A percentile compares a stretch with the other conserved stretches of the same genome.
Evolutionary conservation across 2,329 filamentous ascomycete genomes (phyloP).

Genomic region (Cephalotrichum gorgonifer): DNA sequence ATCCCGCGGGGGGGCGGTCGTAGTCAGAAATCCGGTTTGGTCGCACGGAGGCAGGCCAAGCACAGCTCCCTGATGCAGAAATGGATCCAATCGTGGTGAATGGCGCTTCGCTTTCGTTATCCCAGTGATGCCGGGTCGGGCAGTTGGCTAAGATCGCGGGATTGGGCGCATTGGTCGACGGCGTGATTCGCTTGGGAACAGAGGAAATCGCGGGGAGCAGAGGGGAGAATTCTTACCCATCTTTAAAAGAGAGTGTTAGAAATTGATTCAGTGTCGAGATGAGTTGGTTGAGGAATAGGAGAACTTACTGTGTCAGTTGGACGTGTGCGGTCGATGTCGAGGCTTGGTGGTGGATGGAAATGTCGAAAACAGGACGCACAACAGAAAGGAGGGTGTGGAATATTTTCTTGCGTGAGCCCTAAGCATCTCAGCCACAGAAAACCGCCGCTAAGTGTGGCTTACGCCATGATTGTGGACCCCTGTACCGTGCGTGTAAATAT

Average conservation of each 20-base stretch:
- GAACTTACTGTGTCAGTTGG: constrained; percentile 40
- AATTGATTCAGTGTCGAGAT: constrained; percentile 8
- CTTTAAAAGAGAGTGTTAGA: constrained; percentile 34
- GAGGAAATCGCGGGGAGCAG: constrained; percentile 6
- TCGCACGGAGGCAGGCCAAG: background rate
- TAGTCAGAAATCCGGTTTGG: background rate
- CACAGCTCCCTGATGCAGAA: background rate
- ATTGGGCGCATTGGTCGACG: background rate
- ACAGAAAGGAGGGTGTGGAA: constrained; percentile 5
- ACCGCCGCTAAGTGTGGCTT: background rate
- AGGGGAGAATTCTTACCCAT: constrained; percentile 45
- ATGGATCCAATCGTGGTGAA: background rate
- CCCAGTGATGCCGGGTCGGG: background rate
- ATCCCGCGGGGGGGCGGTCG: background rate
- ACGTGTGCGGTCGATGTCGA: constrained; percentile 14
- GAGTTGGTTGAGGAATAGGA: constrained; percentile 7
- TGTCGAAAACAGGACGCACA: background rate
- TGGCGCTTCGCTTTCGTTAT: background rate
- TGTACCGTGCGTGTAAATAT: no score
- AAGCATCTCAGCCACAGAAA: constrained; percentile 2
- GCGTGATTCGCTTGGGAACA: background rate
- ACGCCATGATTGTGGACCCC: no score
- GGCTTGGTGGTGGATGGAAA: constrained; percentile 1
- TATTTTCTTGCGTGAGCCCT: constrained; percentile 5
- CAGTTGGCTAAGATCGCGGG: background rate